Percentiles rank a stretch among this genome's conserved stretches.
These are phyloP conservation scores for Panaeolus papilionaceus DNA, from an alignment of 768 basidiomycete species.

Conservation along the genomic window DNA sequence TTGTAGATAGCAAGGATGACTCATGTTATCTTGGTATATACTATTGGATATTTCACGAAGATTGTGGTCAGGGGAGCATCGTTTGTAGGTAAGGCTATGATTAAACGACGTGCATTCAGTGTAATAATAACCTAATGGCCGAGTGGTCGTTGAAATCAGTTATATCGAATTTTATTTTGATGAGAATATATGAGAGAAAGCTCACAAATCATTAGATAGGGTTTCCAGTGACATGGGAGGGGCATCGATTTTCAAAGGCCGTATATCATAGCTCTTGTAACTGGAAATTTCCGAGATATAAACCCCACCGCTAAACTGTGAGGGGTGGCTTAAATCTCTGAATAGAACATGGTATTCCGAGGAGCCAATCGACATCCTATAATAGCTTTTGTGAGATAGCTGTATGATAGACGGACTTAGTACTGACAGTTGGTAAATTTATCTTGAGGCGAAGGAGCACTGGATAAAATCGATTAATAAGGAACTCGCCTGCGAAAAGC, in stretches of 20 bases:
- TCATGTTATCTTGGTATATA: background rate
- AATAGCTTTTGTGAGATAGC: background rate
- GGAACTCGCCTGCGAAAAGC: background rate
- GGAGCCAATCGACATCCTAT: background rate
- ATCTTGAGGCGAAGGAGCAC: background rate
- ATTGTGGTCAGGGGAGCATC: background rate
- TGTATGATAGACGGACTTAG: slow-evolving; percentile 2
- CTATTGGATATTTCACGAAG: background rate
- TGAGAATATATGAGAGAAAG: background rate
- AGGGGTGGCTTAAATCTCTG: background rate
- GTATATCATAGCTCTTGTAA: background rate
- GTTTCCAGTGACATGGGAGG: background rate
- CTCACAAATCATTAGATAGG: background rate
- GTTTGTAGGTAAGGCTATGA: background rate
- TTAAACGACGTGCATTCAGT: background rate
- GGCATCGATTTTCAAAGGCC: background rate
- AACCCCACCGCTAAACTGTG: background rate
- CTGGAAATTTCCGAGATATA: background rate
- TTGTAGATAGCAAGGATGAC: background rate
- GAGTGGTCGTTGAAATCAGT: background rate
- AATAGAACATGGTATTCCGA: background rate
- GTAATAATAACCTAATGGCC: background rate
- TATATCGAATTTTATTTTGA: background rate
- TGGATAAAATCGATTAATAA: slow-evolving; percentile 3
- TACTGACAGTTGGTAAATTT: background rate